Evolutionary conservation across 164 flowering plant species (phyloP), one percentile per base, ranked within the genome.

Genomic region (Vitis rotundifolia): DNA sequence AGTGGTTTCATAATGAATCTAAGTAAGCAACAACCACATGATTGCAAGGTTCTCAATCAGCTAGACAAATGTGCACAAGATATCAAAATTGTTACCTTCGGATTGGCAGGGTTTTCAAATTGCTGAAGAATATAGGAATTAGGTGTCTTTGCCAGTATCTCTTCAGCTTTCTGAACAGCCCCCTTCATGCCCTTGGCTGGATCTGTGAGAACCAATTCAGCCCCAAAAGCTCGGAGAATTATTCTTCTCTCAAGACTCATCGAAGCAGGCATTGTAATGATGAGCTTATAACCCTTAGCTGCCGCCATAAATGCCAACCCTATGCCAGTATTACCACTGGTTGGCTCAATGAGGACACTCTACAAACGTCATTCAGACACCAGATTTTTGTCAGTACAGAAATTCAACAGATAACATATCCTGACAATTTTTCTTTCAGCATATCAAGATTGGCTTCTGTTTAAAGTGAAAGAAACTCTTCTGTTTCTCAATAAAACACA

Each of bases 291-390:
- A 26, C 88, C 86, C 73, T 83, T 83, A 9, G 82, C 84, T 61
- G 91, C 87, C 12, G 89, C 91, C 18, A 87, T 81, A 68, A 85
- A 80, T 50, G 89, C 91, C 79, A 87, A 71, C 6, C 87, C 87
- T 47, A 87, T 87, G 62, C 91, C 91, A 44, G 89, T 87, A 62
- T 83, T 85, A 10, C 91, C 91, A 60, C 86, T 81, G 14, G 91
- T 87, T 8, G 82, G 77, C 80, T 83, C 87, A 60, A 82, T 76
- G 26, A 86, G 78, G 64, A 86, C 86, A 71, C 79, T 86, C 89
- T 86, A 52, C 64, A 37, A 37, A 37, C 44, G 1, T 37, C 44
- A 37, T 56, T 48, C 26, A 63, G 8, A 54, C 8, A 29, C 12
- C 19, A 9, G 3, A 14, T 18, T 47, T 15, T 3, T 53, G 37